Evolutionary conservation across 2,329 filamentous ascomycete species (phyloP).

Genomic region (Verticillium albo-atrum): DNA sequence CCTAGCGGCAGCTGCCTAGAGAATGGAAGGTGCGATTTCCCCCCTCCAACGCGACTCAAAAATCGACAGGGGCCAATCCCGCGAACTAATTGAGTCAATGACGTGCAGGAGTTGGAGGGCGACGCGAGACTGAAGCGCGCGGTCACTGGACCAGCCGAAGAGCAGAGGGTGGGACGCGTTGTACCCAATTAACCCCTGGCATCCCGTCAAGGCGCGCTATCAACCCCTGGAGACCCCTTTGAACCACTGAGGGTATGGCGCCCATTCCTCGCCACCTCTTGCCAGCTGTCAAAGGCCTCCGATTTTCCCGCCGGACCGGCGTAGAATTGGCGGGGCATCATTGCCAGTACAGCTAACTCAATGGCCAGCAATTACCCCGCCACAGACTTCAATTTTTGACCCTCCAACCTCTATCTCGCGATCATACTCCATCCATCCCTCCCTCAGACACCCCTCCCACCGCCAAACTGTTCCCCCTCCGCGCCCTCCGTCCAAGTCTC

Average conservation of each 20-base stretch:
- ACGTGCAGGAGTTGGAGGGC: slow-evolving; percentile 5
- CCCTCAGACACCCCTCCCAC: neutral
- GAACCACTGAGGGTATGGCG: neutral
- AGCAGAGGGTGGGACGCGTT: neutral
- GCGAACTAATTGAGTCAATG: slow-evolving; percentile 13
- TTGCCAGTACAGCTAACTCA: neutral
- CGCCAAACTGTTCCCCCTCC: slow-evolving; percentile 42
- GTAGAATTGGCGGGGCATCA: neutral
- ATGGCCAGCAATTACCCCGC: neutral
- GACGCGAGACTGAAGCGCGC: slow-evolving; percentile 28
- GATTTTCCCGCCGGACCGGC: neutral
- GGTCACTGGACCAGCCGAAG: slow-evolving; percentile 24
- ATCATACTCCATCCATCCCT: neutral
- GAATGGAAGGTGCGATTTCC: neutral
- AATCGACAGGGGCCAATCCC: neutral
- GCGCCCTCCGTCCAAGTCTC: slow-evolving; percentile 25
- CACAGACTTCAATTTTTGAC: neutral
- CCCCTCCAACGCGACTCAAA: neutral
- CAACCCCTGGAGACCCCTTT: neutral
- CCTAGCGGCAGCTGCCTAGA: neutral
- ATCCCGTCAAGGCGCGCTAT: neutral
- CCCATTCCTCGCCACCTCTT: neutral
- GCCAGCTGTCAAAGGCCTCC: neutral
- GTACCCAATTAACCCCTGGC: neutral
- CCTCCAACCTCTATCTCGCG: neutral